Evolutionary conservation across 192 early-diverging fungal genomes (phyloP), one percentile per base, ranked within the genome.

Genomic region (Gryganskiella cystojenkinii): DNA sequence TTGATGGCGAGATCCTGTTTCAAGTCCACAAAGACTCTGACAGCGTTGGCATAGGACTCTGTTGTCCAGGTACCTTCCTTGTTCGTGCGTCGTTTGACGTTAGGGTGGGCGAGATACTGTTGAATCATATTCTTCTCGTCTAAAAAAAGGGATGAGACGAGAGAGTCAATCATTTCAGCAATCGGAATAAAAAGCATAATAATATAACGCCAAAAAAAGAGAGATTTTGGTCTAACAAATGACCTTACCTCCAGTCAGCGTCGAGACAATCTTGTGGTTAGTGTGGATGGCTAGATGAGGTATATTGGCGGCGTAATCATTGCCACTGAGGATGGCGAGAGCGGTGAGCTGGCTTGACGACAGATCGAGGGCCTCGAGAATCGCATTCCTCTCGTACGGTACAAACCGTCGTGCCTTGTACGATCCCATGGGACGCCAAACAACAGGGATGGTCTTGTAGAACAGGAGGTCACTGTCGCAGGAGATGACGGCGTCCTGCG

Each of bases 301-400:
- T 19, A 70, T 61, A 47, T 70, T 70, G 59, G 3, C 33, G 17
- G 51, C 43, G 35, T 70, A 70, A 52, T 62, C 68, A 44, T 61
- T 70, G 27, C 59, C 68, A 37, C 68, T 70, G 52, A 70, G 13
- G 43, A 61, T 46, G 57, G 51, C 68, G 19, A 61, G 52, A 40
- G 62, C 52, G 0, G 27, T 27, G 4, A 64, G 27, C 27, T 55
- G 52, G 22, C 25, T 64, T 14, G 6, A 19, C 17, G 51, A n/a
- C 51, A 64, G 27, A 55, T 17, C 37, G 2, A 64, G 62, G 7
- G 40, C 27, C 0, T 43, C 37, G 24, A 64, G 52, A 19, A 64
- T 28, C 11, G 37, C 62, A 11, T 6, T 27, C 24, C 55, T 64
- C 2, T 54, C 17, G n/a, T 30, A 64, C 15, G 14, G 62, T 17